A percentile compares a stretch with the other conserved stretches of the same genome.
Evolutionary conservation across 2,329 filamentous ascomycete species (phyloP).

Genomic region (Pseudogymnoascus sp.): DNA sequence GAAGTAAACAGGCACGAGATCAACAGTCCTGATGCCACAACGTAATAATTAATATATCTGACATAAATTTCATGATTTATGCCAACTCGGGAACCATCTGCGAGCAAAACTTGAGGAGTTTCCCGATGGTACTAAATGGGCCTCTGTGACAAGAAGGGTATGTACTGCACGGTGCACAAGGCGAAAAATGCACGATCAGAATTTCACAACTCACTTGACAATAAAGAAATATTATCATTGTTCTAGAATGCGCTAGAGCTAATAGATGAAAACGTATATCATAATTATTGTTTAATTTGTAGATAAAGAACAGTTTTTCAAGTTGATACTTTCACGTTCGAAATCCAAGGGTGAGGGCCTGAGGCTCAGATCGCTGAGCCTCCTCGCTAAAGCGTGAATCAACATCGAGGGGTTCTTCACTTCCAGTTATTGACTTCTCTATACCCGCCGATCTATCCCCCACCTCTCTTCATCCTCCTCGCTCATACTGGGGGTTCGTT

Average conservation of each 20-base stretch:
- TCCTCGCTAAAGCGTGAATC: constrained; percentile 7
- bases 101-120: not conserved
- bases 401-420: constrained; percentile 8
- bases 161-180: not conserved
- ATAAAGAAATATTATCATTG: not conserved
- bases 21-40: not conserved
- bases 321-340: not conserved
- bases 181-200: not conserved
- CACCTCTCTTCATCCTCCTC: not conserved
- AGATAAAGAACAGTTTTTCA: not conserved
- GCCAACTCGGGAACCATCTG: not conserved
- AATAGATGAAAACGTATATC: not conserved
- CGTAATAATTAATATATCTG: not conserved
- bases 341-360: not conserved
- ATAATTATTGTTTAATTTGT: not conserved
- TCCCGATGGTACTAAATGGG: not conserved
- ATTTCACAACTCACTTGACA: not conserved
- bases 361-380: constrained; percentile 1
- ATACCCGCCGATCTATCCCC: not conserved
- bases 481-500: not conserved
- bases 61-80: not conserved
- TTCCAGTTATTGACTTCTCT: not conserved
- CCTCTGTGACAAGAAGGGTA: not conserved
- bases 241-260: not conserved
- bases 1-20: not conserved